Base-by-base conservation (phyloP, 1,284 basidiomycete genomes). In the Apiotrichum sp. region DNA sequence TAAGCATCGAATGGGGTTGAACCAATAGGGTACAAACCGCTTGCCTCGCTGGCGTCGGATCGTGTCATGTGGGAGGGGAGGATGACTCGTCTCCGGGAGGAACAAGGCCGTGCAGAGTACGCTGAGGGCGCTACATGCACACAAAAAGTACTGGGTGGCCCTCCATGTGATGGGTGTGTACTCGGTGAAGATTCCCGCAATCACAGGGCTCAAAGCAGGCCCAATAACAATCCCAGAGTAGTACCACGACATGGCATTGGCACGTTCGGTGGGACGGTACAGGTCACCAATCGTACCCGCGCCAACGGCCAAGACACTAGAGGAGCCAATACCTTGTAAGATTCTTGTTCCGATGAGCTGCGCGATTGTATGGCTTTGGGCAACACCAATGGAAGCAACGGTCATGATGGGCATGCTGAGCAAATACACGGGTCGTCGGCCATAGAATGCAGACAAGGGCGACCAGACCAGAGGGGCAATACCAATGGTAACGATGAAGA, bases 71-170 rank as follows among this genome's bases (percentile, higher is more conserved):
- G 71, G 79, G 57, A 51, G 77, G 66, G 49, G 82, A 75, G 65
- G 72, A 64, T 86, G 84, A 14, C 79, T 80, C 2, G 88, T 89
- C 67, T 91, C 89, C 0, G 88, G 87, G 14, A 88, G 78, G 53
- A 81, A 79, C 16, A 82, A 51, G 7, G 77, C 66, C 35, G 84
- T 77, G 9, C 80, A 65, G 0, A 80, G 32, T 35, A 83, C 75
- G 1, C 80, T 78, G 3, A 80, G 55, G 0, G 80, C 59, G 4
- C 80, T 80, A 36, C 77, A 69, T 0, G 78, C 65, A 1, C 80
- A 81, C 16, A 75, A 60, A 47, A 71, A 70, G 59, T 71, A 74
- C 70, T 90, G 87, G 68, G 86, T 83, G 1, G 80, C 67, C 2
- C 87, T 80, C 88, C 88, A 90, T 0, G 86, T 65, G 22, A 56